Percentiles rank a stretch among this genome's conserved stretches.
These are phyloP conservation scores for Pyrenochaeta sp. DNA, from an alignment of 2,329 filamentous ascomycete genomes.

Conservation along the genomic window DNA sequence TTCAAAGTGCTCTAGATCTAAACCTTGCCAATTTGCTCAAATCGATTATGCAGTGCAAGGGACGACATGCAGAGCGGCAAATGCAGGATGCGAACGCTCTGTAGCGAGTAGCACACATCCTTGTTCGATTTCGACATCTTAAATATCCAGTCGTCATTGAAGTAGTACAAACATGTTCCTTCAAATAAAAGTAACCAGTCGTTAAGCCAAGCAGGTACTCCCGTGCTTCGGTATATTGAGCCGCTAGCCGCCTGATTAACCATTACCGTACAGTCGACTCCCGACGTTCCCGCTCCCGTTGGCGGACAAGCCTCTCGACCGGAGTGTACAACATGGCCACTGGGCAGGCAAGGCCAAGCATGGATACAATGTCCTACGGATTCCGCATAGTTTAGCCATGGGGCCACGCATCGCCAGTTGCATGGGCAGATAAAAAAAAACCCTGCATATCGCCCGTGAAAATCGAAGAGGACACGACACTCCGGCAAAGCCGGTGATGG, in stretches of 20 bases:
- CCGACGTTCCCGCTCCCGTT: slow-evolving; percentile 4
- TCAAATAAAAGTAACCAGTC: slow-evolving; percentile 6
- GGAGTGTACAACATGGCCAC: background rate
- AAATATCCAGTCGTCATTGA: slow-evolving; percentile 12
- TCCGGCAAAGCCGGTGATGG: slow-evolving; percentile 8
- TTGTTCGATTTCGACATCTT: slow-evolving; percentile 18
- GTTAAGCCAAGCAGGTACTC: slow-evolving; percentile 11
- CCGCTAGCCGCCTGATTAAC: background rate
- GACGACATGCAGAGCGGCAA: slow-evolving; percentile 7
- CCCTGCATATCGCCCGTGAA: slow-evolving; percentile 12
- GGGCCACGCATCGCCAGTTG: background rate
- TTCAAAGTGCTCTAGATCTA: background rate
- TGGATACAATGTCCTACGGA: background rate
- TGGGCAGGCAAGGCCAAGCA: background rate
- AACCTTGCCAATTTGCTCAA: slow-evolving; percentile 1
- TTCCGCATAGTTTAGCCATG: slow-evolving; percentile 2
- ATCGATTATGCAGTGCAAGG: slow-evolving; percentile 21
- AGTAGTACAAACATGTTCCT: slow-evolving; percentile 9
- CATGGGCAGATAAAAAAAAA: slow-evolving; percentile 1
- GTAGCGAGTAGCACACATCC: slow-evolving; percentile 11
- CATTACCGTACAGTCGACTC: background rate
- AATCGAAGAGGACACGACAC: background rate
- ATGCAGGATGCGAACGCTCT: slow-evolving; percentile 19
- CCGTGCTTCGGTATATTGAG: slow-evolving; percentile 6
- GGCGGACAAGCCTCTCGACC: background rate